Evolutionary conservation across 768 basidiomycete species (phyloP), one percentile per base, ranked within the genome.

Genomic region (Rhizopogon rudus): DNA sequence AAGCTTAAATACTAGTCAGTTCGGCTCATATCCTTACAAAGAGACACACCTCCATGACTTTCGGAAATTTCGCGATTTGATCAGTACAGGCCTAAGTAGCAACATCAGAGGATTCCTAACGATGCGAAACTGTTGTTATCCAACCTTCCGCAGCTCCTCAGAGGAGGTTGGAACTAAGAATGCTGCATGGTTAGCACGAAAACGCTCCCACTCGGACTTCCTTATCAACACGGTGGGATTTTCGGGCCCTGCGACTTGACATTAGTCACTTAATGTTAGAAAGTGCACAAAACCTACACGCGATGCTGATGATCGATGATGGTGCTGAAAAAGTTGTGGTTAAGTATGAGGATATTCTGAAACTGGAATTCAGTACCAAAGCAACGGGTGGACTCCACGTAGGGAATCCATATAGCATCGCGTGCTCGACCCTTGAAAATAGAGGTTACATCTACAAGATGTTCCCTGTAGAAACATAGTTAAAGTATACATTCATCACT

Each of bases 181-280:
- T 0, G 35, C 51, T 12, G 9, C 1, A n/a, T 52, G 12, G 5
- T 65, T 59, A 7, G 7, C 14, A 17, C 44, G 20, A 42, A 51
- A 56, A 25, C 39, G 44, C 22, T 53, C 56, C 53, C 55, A 61
- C 5, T 69, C 64, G 5, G 54, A 39, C 49, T 56, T 62, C 53
- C 63, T 69, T 40, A 69, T 12, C 9, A 63, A 37, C 29, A 60
- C 0, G 6, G 7, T 13, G 1, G 20, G 7, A n/a, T 44, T 31
- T 3, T 39, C 0, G 3, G 67, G 64, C 69, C 67, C 68, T 69
- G 10, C 9, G n/a, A 43, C 40, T 52, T 40, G 40, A 29, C 13
- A 10, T n/a, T 6, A 3, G 9, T 17, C 8, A 20, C 29, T 4
- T 28, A n/a, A 35, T 22, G 39, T 22, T 8, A 13, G 3, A 16